Percentiles rank a stretch among this genome's conserved stretches.
Evolutionary conservation across 345 rosid species (phyloP).

Genomic region (Brassica juncea): DNA sequence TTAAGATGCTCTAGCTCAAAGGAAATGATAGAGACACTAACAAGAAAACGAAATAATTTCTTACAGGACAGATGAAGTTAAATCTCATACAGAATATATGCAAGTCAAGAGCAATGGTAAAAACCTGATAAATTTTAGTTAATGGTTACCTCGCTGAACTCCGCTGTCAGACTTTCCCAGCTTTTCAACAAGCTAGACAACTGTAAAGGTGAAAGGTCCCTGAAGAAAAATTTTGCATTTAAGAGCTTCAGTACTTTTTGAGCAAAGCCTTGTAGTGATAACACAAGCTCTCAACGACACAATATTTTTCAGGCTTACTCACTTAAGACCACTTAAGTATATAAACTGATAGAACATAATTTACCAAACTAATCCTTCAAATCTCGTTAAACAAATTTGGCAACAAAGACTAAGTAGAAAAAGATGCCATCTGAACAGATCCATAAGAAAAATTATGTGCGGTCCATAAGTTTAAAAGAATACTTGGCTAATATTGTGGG

Average conservation of each 20-base stretch:
- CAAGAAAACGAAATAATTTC: background rate
- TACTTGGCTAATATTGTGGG: conserved; percentile 4
- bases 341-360: conserved; percentile 10
- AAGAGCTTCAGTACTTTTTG: conserved; percentile 34
- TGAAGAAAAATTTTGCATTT: conserved; percentile 36
- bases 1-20: conserved; percentile 8
- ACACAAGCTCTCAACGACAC: conserved; percentile 14
- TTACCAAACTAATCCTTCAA: conserved; percentile 10
- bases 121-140: background rate
- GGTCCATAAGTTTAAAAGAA: conserved; percentile 8
- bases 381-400: conserved; percentile 3
- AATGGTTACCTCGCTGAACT: conserved; percentile 57
- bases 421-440: conserved; percentile 15
- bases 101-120: background rate
- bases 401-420: conserved; percentile 7
- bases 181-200: conserved; percentile 55
- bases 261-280: conserved; percentile 12
- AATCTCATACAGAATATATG: conserved; percentile 11
- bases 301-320: background rate
- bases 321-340: conserved; percentile 5
- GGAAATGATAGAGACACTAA: conserved; percentile 20
- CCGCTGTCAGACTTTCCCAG: conserved; percentile 64
- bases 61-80: background rate
- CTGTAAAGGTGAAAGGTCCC: conserved; percentile 69
- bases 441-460: background rate